Evolutionary conservation across 176 grass and related monocot genomes (phyloP).

Genomic region (Rhynchospora tenuis): DNA sequence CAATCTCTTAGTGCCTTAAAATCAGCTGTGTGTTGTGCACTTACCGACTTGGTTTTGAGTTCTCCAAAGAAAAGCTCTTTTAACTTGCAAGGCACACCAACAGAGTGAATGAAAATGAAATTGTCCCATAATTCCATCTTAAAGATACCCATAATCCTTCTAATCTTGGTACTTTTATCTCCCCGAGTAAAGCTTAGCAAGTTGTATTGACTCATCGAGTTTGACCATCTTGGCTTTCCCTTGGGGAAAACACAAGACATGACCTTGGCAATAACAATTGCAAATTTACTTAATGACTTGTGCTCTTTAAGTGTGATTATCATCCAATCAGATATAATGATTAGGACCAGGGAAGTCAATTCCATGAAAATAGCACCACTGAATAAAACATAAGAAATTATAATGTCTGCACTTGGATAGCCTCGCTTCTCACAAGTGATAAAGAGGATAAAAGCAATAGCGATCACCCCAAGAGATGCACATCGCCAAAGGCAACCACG

Average conservation of each 20-base stretch:
- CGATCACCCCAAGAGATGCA: neutral
- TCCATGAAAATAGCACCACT: conserved; percentile 24
- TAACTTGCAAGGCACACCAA: neutral
- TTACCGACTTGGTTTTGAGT: neutral
- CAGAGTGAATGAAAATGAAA: neutral
- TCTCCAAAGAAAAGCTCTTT: conserved; percentile 29
- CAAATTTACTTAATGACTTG: neutral
- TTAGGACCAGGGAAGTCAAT: neutral
- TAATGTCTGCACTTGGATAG: conserved; percentile 13
- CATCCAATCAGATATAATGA: conserved; percentile 18
- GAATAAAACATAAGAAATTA: conserved; percentile 33
- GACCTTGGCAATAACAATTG: neutral
- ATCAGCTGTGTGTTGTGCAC: neutral
- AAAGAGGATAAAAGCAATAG: neutral
- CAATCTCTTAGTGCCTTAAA: neutral
- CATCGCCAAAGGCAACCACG: neutral
- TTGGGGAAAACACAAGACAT: neutral
- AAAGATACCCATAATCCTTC: neutral
- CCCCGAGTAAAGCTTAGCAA: neutral
- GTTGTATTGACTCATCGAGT: conserved; percentile 26
- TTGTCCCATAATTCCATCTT: neutral
- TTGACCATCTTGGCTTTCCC: conserved; percentile 28
- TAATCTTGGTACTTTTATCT: neutral
- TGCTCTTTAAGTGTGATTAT: neutral
- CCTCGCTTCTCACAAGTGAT: neutral